A percentile compares a stretch with the other conserved stretches of the same genome.
phyloP scores from a whole-genome alignment of 108 stramenopile species.

The Cyclostephanos tholiformis region DNA sequence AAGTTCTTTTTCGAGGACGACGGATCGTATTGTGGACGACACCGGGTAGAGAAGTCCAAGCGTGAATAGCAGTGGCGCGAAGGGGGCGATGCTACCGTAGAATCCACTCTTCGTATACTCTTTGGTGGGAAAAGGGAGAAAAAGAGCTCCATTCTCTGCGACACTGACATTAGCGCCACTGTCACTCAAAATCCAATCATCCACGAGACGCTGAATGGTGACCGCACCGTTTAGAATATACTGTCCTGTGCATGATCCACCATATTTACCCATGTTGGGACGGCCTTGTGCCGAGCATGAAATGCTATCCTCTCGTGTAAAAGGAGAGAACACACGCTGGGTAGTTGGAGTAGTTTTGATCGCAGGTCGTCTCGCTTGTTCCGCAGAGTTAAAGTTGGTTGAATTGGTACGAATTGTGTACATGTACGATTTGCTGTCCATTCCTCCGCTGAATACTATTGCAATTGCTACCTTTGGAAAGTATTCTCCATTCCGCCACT shows the following conservation, averaged over 20 bases:
- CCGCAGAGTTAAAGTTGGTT: conserved; percentile 71
- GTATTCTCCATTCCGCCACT: conserved; percentile 24
- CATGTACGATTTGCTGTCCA: conserved; percentile 47
- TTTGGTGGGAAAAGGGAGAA: conserved; percentile 68
- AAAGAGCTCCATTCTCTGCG: conserved; percentile 53
- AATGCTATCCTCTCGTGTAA: conserved; percentile 46
- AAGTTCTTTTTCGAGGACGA: conserved; percentile 73
- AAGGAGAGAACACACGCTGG: conserved; percentile 51
- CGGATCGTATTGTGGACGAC: conserved; percentile 59
- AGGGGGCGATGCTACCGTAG: conserved; percentile 53
- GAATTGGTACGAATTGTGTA: conserved; percentile 75
- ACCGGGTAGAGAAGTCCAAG: conserved; percentile 79
- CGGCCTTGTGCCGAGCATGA: conserved; percentile 58
- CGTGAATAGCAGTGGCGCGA: conserved; percentile 49
- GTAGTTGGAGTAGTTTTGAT: conserved; percentile 65
- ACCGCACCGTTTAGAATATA: conserved; percentile 81
- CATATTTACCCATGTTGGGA: conserved; percentile 44
- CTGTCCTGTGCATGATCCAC: conserved; percentile 66
- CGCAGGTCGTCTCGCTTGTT: conserved; percentile 51
- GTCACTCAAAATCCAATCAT: conserved; percentile 70
- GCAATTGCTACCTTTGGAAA: conserved; percentile 68
- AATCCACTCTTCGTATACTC: conserved; percentile 61
- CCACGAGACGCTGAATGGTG: conserved; percentile 69
- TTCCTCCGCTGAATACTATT: conserved; percentile 59
- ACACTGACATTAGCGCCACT: conserved; percentile 45